phyloP scores from a whole-genome alignment of 2,329 filamentous ascomycete species.

The Alternaria longipes region DNA sequence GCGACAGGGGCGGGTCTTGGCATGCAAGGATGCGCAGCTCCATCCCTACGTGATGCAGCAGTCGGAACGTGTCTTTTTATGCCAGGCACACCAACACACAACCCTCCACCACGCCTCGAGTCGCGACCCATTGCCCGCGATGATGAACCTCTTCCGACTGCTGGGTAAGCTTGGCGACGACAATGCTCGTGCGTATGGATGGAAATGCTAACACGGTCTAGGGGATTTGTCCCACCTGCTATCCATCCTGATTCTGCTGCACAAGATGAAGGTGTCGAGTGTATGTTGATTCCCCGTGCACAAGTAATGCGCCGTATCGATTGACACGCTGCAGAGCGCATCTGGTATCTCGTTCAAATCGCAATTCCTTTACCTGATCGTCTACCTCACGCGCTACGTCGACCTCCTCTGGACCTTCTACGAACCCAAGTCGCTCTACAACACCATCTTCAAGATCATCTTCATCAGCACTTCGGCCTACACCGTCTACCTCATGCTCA shows the following conservation, averaged over 20 bases:
- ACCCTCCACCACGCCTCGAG: conserved; percentile 23
- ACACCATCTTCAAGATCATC: conserved; percentile 93
- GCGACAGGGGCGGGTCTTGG: conserved; percentile 37
- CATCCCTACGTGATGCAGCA: conserved; percentile 35
- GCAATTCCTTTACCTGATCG: conserved; percentile 91
- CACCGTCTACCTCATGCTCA: conserved; percentile 97
- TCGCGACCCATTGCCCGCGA: conserved; percentile 44
- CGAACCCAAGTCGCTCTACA: conserved; percentile 76
- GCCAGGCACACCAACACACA: conserved; percentile 23
- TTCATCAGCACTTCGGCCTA: conserved; percentile 92
- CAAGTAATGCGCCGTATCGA: conserved; percentile 7
- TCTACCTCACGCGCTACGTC: conserved; percentile 93
- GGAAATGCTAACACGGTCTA: conserved; percentile 54
- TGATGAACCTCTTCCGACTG: conserved; percentile 76
- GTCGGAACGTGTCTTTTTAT: conserved; percentile 51
- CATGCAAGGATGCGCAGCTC: conserved; percentile 43
- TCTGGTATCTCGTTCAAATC: conserved; percentile 99
- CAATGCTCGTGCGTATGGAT: neutral
- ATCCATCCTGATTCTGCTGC: conserved; percentile 92
- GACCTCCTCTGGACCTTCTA: conserved; percentile 87
- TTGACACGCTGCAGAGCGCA: conserved; percentile 74
- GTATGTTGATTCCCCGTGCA: conserved; percentile 62
- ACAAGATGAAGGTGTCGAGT: conserved; percentile 91
- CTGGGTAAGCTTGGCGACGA: conserved; percentile 60
- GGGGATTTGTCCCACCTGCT: conserved; percentile 95